Evolutionary conservation across 2,329 filamentous ascomycete species (phyloP).

Genomic region (Xylariaceae sp.): DNA sequence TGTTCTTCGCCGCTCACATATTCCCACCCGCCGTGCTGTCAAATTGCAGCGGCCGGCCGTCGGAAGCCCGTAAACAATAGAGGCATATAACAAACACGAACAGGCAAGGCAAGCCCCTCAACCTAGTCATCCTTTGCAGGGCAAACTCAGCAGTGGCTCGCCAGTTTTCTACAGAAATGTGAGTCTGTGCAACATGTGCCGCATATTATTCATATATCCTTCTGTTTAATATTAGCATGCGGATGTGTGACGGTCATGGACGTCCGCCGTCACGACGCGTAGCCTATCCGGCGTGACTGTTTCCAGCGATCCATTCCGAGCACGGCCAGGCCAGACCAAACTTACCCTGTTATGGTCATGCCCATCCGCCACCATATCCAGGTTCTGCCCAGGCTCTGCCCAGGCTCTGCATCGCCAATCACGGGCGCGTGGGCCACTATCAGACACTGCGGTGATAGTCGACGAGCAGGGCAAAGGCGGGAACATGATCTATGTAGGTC

Average conservation of each 20-base stretch:
- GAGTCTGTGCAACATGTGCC: slow-evolving; percentile 12
- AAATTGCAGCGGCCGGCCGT: background rate
- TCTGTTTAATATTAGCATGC: slow-evolving; percentile 2
- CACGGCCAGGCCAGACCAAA: slow-evolving; percentile 1
- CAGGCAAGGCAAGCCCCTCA: background rate
- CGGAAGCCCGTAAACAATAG: background rate
- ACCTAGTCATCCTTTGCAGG: background rate
- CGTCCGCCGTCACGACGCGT: slow-evolving; percentile 8
- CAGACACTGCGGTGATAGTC: background rate
- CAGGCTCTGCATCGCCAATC: background rate
- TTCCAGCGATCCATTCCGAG: background rate
- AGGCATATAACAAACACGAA: background rate
- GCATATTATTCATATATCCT: slow-evolving; percentile 4
- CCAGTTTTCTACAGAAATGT: slow-evolving; percentile 1
- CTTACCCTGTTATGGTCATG: background rate
- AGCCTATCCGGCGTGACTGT: no score
- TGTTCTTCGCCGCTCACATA: background rate
- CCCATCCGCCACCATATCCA: background rate
- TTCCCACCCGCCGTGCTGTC: background rate
- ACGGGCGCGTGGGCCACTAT: slow-evolving; percentile 6
- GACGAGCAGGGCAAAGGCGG: background rate
- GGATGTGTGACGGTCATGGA: slow-evolving; percentile 12
- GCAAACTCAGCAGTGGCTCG: background rate
- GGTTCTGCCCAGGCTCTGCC: no score
- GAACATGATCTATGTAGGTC: background rate